Conservation (phyloP, 139 green algal genomes). For the Nannochloris sp. region DNA sequence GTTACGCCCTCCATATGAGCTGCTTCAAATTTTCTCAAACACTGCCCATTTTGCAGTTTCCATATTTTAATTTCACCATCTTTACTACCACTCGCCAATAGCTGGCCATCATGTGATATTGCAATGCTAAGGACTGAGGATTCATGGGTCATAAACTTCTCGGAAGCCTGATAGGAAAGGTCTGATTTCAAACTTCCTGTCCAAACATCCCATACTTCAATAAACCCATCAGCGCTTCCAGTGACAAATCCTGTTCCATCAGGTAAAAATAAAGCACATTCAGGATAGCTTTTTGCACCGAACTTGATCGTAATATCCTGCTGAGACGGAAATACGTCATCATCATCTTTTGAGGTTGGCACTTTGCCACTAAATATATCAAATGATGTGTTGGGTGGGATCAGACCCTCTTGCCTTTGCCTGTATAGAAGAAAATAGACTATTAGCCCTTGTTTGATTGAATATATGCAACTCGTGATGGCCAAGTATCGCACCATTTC, state of each 20-base stretch:
- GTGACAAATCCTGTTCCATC: conserved; percentile 84
- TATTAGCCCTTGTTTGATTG: neutral
- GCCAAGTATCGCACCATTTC: conserved; percentile 56
- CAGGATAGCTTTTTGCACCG: conserved; percentile 55
- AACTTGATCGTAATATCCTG: conserved; percentile 63
- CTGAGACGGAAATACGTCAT: conserved; percentile 67
- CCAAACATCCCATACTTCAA: conserved; percentile 92
- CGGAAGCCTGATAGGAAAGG: conserved; percentile 86
- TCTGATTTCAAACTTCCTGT: conserved; percentile 90
- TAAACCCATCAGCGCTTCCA: conserved; percentile 91
- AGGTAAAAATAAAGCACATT: conserved; percentile 76
- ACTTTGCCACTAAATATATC: conserved; percentile 84
- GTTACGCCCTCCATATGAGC: conserved; percentile 90
- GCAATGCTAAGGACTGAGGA: conserved; percentile 73
- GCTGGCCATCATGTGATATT: conserved; percentile 76
- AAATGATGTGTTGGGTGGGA: conserved; percentile 79
- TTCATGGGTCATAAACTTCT: conserved; percentile 98
- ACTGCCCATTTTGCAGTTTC: conserved; percentile 83
- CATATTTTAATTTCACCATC: conserved; percentile 90
- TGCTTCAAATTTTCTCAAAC: conserved; percentile 75
- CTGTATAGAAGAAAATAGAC: conserved; percentile 49
- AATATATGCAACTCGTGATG: neutral
- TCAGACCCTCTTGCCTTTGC: conserved; percentile 71
- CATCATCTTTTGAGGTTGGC: conserved; percentile 67
- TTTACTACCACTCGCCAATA: conserved; percentile 73